A percentile compares a stretch with the other conserved stretches of the same genome.
Conservation (phyloP, 345 rosid species). For the Rhizophora apiculata region DNA sequence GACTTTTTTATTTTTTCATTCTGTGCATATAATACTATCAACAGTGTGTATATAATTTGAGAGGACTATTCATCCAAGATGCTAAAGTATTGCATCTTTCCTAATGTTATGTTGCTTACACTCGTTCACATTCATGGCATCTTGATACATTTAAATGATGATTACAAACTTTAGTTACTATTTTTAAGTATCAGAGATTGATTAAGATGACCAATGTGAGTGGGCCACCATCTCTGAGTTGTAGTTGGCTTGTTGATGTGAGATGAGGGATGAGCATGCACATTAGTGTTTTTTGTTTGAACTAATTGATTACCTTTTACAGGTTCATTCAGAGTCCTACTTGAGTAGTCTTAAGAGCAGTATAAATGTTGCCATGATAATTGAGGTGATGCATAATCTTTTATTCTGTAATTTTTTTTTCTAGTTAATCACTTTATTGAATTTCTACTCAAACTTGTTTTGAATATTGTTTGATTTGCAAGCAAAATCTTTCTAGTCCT, state of each 20-base stretch:
- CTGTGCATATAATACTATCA: too few relatives aligned
- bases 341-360: slow-evolving; percentile 77
- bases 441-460: neutral
- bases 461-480: neutral
- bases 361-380: slow-evolving; percentile 62
- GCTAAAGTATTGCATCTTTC: neutral
- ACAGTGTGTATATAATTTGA: neutral
- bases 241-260: neutral
- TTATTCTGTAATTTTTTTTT: neutral
- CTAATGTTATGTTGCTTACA: too few relatives aligned
- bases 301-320: slow-evolving; percentile 14
- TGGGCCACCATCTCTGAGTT: neutral
- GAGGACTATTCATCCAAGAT: neutral
- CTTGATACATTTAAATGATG: too few relatives aligned
- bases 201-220: neutral
- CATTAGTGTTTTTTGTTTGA: neutral
- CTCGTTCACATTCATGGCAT: too few relatives aligned
- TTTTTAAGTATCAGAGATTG: too few relatives aligned
- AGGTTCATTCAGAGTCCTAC: slow-evolving; percentile 83
- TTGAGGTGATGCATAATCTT: slow-evolving; percentile 52
- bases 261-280: neutral
- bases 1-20: neutral
- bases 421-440: neutral
- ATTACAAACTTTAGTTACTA: too few relatives aligned
- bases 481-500: too few relatives aligned